phyloP scores from a whole-genome alignment of 306 rosid genomes.

The Amphicarpaea edgeworthii region DNA sequence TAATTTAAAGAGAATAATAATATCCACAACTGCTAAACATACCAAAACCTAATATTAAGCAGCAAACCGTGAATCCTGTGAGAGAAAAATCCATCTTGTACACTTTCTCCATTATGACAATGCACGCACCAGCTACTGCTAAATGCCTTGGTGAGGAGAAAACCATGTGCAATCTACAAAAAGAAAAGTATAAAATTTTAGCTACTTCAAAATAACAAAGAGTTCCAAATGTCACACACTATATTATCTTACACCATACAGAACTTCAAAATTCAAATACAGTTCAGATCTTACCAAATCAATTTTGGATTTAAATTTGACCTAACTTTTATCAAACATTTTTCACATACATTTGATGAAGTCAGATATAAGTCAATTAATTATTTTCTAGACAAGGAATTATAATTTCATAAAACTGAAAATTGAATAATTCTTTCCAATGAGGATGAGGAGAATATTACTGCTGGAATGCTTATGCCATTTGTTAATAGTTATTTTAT shows the following conservation, averaged over 20 bases:
- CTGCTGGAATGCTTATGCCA: slow-evolving; percentile 9
- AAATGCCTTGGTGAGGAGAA: slow-evolving; percentile 97
- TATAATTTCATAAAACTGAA: slow-evolving; percentile 25
- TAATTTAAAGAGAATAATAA: slow-evolving; percentile 21
- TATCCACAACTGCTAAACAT: slow-evolving; percentile 48
- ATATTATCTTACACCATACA: slow-evolving; percentile 23
- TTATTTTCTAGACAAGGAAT: slow-evolving; percentile 15
- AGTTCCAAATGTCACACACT: slow-evolving; percentile 36
- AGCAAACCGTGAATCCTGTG: slow-evolving; percentile 77
- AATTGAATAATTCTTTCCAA: slow-evolving; percentile 28
- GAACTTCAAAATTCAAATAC: slow-evolving; percentile 1
- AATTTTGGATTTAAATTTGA: slow-evolving; percentile 16
- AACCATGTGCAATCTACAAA: slow-evolving; percentile 92
- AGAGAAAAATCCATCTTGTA: slow-evolving; percentile 93
- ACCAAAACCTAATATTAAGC: slow-evolving; percentile 93
- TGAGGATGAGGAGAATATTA: slow-evolving; percentile 30
- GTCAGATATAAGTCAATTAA: slow-evolving; percentile 29
- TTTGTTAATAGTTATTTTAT: slow-evolving; percentile 8
- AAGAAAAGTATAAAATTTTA: slow-evolving; percentile 22
- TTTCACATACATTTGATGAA: slow-evolving; percentile 6
- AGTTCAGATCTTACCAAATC: slow-evolving; percentile 25
- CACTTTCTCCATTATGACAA: slow-evolving; percentile 78
- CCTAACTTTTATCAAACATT: slow-evolving; percentile 25
- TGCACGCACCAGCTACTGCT: slow-evolving; percentile 90
- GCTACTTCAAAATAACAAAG: slow-evolving; percentile 18